Evolutionary conservation across 1,284 basidiomycete species (phyloP), one percentile per base, ranked within the genome.

Genomic region (Coniophora puteana): DNA sequence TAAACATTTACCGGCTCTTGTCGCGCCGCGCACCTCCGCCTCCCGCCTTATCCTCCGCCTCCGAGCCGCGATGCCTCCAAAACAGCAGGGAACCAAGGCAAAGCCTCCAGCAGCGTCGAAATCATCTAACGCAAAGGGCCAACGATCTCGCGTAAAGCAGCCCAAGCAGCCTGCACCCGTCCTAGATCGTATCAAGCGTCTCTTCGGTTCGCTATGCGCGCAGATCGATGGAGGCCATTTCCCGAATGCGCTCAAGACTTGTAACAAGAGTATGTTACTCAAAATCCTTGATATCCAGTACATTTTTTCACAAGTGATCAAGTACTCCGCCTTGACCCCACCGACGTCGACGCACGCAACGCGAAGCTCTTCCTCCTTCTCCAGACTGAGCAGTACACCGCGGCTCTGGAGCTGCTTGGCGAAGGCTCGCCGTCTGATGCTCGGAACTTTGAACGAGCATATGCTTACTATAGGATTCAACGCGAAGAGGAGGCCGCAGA

Each of bases 181-280:
- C 5, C 62, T 72, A 18, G 87, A 89, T 50, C 69, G 77, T 39
- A 61, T 87, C 39, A 84, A 80, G 52, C 76, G 79, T 31, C 69
- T 89, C 38, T 92, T 90, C 63, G 78, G 76, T 39, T 86, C 87
- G 36, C 66, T 93, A 16, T 82, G 80, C 55, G 84, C 88, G 17
- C 90, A 93, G 58, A 80, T 92, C 52, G 87, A 93, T 50, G 87
- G 86, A 24, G 85, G 83, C 3, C 81, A 89, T 63, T 83, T 87
- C 58, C 66, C 69, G 43, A 90, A 87, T 58, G 88, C 89, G 22
- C 74, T 90, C 57, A 89, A 84, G 74, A 92, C 89, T 47, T 92
- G 89, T 70, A 85, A 89, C 66, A 90, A 89, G 69, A 87, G 90
- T 89, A 54, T 50, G 79, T 74, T 43, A 24, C 48, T 52, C 35